Percentiles rank a stretch among this genome's conserved stretches.
Evolutionary conservation across 2,329 filamentous ascomycete species (phyloP).

Genomic region (Trichoderma sp.): DNA sequence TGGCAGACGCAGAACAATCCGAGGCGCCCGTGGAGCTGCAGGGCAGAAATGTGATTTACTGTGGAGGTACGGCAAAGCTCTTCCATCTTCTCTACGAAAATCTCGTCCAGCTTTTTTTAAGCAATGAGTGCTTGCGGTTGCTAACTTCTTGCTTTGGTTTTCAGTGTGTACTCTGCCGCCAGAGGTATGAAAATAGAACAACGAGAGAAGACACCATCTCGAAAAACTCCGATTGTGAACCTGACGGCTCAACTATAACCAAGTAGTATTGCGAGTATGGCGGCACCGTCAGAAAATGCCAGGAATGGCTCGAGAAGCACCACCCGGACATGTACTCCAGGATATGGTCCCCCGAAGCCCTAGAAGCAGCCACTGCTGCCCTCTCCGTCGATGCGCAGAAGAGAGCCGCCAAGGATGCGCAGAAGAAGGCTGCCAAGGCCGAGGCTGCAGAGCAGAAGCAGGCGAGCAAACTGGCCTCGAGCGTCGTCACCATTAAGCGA

Average conservation of each 20-base stretch:
- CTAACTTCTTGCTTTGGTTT: not conserved
- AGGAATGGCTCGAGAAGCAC: conserved; percentile 85
- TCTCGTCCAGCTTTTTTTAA: not conserved
- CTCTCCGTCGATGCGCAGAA: conserved; percentile 91
- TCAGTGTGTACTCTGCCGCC: conserved; percentile 66
- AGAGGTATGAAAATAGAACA: conserved; percentile 52
- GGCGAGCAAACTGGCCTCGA: conserved; percentile 77
- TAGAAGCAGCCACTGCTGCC: conserved; percentile 80
- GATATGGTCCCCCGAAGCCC: conserved; percentile 87
- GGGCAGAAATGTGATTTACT: conserved; percentile 56
- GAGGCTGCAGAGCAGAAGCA: conserved; percentile 83
- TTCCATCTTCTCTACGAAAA: not conserved
- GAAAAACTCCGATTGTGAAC: not conserved
- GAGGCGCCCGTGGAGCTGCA: conserved; percentile 51
- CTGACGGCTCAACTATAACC: conserved; percentile 31
- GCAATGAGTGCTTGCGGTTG: not conserved
- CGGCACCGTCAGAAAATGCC: conserved; percentile 93
- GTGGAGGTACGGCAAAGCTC: conserved; percentile 53
- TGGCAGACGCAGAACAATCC: conserved; percentile 57
- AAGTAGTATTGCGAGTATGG: conserved; percentile 97
- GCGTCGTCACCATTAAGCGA: conserved; percentile 87
- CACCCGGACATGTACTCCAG: conserved; percentile 72
- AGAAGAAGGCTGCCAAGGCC: conserved; percentile 95
- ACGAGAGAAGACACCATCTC: not conserved
- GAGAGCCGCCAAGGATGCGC: conserved; percentile 91